A percentile compares a stretch with the other conserved stretches of the same genome.
These are phyloP conservation scores for Coniochaeta ligniaria DNA, from an alignment of 2,329 filamentous ascomycete genomes.

Conservation along the genomic window DNA sequence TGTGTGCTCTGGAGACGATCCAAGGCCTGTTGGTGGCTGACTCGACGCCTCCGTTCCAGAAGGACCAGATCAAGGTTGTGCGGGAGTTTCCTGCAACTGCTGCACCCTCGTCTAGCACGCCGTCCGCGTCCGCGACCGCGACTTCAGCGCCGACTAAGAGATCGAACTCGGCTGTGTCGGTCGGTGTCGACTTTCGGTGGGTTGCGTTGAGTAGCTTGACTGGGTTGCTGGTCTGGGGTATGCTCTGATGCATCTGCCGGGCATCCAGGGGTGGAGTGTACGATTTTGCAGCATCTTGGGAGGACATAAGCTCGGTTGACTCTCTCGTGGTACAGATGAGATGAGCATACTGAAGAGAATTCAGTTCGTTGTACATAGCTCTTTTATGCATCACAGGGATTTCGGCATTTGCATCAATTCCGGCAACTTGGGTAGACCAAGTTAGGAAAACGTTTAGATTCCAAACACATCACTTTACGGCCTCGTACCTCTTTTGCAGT, in stretches of 20 bases:
- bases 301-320: not conserved
- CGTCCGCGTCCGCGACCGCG: not conserved
- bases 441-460: not conserved
- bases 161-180: slow-evolving; percentile 7
- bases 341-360: not conserved
- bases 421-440: slow-evolving; percentile 6
- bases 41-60: slow-evolving; percentile 36
- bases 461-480: not conserved
- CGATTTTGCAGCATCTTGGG: not conserved
- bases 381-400: not conserved
- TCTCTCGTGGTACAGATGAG: not conserved
- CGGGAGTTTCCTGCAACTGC: slow-evolving; percentile 13
- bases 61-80: slow-evolving; percentile 39
- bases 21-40: slow-evolving; percentile 47
- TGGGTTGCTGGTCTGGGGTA: slow-evolving; percentile 5
- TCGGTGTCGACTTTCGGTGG: slow-evolving; percentile 6
- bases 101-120: not conserved
- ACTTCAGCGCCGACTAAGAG: slow-evolving; percentile 6
- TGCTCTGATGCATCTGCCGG: slow-evolving; percentile 3
- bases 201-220: slow-evolving; percentile 2
- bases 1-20: slow-evolving; percentile 57
- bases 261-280: not conserved
- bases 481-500: not conserved
- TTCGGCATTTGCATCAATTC: not conserved
- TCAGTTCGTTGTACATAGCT: slow-evolving; percentile 7